Conservation (phyloP, 345 rosid species). For the Moringa oleifera region DNA sequence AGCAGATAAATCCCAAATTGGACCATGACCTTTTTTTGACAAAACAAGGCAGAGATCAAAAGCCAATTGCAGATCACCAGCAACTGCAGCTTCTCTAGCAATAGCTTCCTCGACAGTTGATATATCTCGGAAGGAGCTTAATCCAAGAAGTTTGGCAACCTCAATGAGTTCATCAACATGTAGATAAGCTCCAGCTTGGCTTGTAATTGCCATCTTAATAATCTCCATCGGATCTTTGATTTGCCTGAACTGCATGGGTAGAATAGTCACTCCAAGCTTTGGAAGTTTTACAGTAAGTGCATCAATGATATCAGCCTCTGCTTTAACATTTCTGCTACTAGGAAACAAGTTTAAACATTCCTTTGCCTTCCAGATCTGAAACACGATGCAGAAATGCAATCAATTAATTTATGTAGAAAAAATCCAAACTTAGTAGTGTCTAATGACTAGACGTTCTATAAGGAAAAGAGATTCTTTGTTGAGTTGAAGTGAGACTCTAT, state of each 20-base stretch:
- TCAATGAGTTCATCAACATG: constrained; percentile 89
- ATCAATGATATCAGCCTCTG: constrained; percentile 77
- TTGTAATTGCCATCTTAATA: constrained; percentile 85
- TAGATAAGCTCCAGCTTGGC: constrained; percentile 82
- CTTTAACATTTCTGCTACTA: constrained; percentile 69
- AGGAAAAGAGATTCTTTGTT: too few species aligned
- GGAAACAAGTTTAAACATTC: constrained; percentile 86
- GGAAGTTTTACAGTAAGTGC: constrained; percentile 90
- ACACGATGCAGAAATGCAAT: constrained; percentile 17
- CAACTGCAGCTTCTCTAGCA: constrained; percentile 98
- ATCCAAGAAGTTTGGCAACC: constrained; percentile 93
- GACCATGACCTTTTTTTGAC: constrained; percentile 88
- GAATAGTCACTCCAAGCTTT: constrained; percentile 81
- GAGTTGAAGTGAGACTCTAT: background rate
- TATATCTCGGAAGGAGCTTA: constrained; percentile 69
- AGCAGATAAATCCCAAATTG: constrained; percentile 93
- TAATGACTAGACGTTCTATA: background rate
- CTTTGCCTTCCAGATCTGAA: constrained; percentile 96
- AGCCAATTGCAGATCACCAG: constrained; percentile 95
- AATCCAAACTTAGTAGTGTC: too few species aligned
- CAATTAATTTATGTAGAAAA: constrained; percentile 2
- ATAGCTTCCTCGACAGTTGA: constrained; percentile 90
- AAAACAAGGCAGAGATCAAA: constrained; percentile 86
- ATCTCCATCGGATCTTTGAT: constrained; percentile 96
- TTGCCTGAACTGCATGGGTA: constrained; percentile 91